These are phyloP conservation scores for Plasmodium knowlesi DNA, from an alignment of 169 alveolate genomes.

Conservation along the genomic window DNA sequence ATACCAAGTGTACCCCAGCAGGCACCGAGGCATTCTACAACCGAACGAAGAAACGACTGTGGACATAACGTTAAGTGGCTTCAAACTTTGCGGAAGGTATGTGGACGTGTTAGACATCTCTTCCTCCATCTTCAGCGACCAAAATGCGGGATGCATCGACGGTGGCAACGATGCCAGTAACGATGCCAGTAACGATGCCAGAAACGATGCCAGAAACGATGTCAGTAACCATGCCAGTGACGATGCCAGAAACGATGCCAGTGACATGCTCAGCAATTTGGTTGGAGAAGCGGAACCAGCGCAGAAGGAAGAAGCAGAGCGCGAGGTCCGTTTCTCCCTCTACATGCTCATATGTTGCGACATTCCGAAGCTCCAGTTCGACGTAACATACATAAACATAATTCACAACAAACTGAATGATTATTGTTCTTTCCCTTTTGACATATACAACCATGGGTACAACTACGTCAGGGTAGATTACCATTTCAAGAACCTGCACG, in stretches of 20 bases:
- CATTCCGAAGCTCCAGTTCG: constrained; percentile 31
- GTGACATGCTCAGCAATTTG: too few species aligned
- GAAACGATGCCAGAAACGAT: too few species aligned
- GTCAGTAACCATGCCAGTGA: background rate
- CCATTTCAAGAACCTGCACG: constrained; percentile 12
- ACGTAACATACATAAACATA: constrained; percentile 60
- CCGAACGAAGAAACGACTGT: constrained; percentile 17
- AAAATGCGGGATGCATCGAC: background rate
- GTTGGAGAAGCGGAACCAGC: background rate
- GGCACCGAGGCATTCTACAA: constrained; percentile 6
- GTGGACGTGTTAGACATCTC: constrained; percentile 36
- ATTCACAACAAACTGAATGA: constrained; percentile 45
- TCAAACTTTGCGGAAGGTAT: constrained; percentile 12
- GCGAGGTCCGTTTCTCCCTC: constrained; percentile 10
- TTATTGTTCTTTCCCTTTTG: constrained; percentile 11
- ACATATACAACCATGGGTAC: constrained; percentile 60
- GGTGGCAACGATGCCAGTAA: background rate
- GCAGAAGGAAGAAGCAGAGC: background rate
- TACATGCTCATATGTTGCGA: constrained; percentile 33
- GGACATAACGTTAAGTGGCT: constrained; percentile 17
- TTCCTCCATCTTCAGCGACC: background rate
- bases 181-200: too few species aligned
- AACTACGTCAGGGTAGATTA: constrained; percentile 32
- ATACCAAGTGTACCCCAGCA: constrained; percentile 9
- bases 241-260: too few species aligned